These are phyloP conservation scores for Suillus americanus DNA, from an alignment of 768 basidiomycete species.

Conservation along the genomic window DNA sequence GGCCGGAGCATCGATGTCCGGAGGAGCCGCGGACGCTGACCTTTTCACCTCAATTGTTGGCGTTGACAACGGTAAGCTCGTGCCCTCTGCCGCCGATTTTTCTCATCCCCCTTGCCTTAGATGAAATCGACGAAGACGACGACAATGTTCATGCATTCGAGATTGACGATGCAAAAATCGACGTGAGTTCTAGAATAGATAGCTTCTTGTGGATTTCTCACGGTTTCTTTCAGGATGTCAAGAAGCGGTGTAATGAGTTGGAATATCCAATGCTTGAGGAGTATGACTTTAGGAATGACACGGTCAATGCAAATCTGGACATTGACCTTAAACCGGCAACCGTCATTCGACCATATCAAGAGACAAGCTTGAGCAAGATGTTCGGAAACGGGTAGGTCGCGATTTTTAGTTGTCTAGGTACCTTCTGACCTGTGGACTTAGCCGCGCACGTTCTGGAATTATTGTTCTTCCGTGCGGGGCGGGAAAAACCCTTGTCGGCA, in stretches of 20 bases:
- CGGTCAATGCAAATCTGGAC: conserved; percentile 92
- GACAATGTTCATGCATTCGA: conserved; percentile 97
- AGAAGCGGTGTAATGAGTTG: conserved; percentile 93
- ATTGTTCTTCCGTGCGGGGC: conserved; percentile 98
- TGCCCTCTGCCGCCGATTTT: background rate
- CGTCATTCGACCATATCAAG: conserved; percentile 96
- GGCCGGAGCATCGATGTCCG: conserved; percentile 27
- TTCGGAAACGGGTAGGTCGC: conserved; percentile 88
- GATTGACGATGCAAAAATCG: conserved; percentile 91
- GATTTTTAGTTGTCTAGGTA: background rate
- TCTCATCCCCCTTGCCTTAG: conserved; percentile 38
- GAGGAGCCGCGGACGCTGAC: conserved; percentile 57
- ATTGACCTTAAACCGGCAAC: conserved; percentile 99
- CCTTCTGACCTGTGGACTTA: conserved; percentile 31
- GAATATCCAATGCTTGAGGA: conserved; percentile 99
- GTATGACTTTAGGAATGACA: conserved; percentile 98
- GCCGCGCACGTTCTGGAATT: conserved; percentile 96
- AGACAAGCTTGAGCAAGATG: conserved; percentile 98
- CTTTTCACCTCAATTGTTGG: conserved; percentile 96
- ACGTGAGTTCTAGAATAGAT: conserved; percentile 49
- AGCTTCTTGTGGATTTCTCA: conserved; percentile 5
- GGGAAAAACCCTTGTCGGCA: conserved; percentile 98
- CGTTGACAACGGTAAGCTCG: conserved; percentile 72
- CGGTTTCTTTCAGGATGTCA: conserved; percentile 67
- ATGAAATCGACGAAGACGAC: conserved; percentile 97